A percentile compares a stretch with the other conserved stretches of the same genome.
Conservation (phyloP, 139 green algal genomes). For the Chlamydomonas eustigma region DNA sequence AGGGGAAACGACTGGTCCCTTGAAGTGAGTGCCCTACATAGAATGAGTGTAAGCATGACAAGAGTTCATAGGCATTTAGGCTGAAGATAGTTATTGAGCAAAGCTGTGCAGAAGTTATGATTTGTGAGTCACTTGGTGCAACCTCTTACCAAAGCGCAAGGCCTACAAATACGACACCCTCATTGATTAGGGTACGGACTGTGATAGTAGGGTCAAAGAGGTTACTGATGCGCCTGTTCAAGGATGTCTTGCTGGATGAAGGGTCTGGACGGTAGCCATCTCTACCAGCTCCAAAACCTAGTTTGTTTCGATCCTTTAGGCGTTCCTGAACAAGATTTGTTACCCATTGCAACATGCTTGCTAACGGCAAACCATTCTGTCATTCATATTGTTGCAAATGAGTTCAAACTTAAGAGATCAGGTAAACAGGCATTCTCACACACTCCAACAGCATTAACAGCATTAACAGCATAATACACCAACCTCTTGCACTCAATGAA, state of each 20-base stretch:
- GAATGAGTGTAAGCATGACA: neutral
- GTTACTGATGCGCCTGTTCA: slow-evolving; percentile 37
- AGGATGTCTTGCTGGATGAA: slow-evolving; percentile 20
- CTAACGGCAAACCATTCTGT: too few relatives aligned
- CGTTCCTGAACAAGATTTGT: slow-evolving; percentile 51
- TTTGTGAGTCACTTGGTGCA: neutral
- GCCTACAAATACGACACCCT: slow-evolving; percentile 67
- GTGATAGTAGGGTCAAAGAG: slow-evolving; percentile 71
- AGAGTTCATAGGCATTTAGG: neutral
- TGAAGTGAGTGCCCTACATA: slow-evolving; percentile 42
- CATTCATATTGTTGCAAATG: too few relatives aligned
- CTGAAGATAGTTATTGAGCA: neutral
- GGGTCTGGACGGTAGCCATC: slow-evolving; percentile 49
- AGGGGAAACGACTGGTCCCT: slow-evolving; percentile 50
- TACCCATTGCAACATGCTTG: too few relatives aligned
- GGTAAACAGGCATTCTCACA: too few relatives aligned
- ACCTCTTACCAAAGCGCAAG: slow-evolving; percentile 65
- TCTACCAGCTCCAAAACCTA: slow-evolving; percentile 64
- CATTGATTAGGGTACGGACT: slow-evolving; percentile 70
- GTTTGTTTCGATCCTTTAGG: slow-evolving; percentile 58
- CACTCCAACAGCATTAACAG: too few relatives aligned
- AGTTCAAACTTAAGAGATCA: too few relatives aligned
- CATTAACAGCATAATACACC: too few relatives aligned
- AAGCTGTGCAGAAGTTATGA: neutral
- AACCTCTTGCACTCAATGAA: too few relatives aligned